A percentile compares a stretch with the other conserved stretches of the same genome.
phyloP scores from a whole-genome alignment of 2,329 filamentous ascomycete genomes.

The Sporothrix globosa region DNA sequence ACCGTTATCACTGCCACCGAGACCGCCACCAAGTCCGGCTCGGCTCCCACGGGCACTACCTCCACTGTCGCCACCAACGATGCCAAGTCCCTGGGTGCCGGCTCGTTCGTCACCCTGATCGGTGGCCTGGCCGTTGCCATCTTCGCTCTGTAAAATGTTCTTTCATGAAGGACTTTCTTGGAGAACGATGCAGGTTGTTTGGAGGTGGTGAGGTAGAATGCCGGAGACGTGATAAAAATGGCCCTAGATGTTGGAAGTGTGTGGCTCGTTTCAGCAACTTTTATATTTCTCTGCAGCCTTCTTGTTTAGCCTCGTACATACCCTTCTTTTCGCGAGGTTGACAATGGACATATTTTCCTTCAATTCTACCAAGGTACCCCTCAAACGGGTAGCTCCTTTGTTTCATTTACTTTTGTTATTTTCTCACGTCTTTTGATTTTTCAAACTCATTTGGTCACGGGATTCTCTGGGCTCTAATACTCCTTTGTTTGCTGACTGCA shows the following conservation, averaged over 20 bases:
- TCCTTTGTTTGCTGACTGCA: conserved; percentile 2
- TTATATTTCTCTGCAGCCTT: background rate
- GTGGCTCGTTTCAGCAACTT: conserved; percentile 1
- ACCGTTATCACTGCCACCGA: conserved; percentile 39
- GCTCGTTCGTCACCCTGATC: conserved; percentile 49
- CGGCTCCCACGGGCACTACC: conserved; percentile 35
- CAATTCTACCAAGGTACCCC: background rate
- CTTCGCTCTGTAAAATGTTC: conserved; percentile 48
- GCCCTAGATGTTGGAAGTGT: conserved; percentile 4
- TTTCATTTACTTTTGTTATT: conserved; percentile 4
- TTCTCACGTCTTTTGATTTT: background rate
- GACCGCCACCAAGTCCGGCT: conserved; percentile 39
- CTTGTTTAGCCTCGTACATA: conserved; percentile 15
- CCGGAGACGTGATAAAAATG: conserved; percentile 5
- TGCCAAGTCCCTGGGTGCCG: conserved; percentile 47
- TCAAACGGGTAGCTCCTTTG: conserved; percentile 7
- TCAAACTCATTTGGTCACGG: conserved; percentile 1
- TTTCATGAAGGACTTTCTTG: background rate
- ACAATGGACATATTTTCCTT: conserved; percentile 9
- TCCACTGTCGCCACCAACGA: conserved; percentile 40
- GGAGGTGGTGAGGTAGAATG: background rate
- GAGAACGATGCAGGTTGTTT: conserved; percentile 9
- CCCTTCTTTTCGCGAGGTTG: conserved; percentile 3
- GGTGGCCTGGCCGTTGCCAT: conserved; percentile 49
- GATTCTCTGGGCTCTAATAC: conserved; percentile 17